Evolutionary conservation across 345 rosid species (phyloP).

Genomic region (Eucalyptus paniculata): DNA sequence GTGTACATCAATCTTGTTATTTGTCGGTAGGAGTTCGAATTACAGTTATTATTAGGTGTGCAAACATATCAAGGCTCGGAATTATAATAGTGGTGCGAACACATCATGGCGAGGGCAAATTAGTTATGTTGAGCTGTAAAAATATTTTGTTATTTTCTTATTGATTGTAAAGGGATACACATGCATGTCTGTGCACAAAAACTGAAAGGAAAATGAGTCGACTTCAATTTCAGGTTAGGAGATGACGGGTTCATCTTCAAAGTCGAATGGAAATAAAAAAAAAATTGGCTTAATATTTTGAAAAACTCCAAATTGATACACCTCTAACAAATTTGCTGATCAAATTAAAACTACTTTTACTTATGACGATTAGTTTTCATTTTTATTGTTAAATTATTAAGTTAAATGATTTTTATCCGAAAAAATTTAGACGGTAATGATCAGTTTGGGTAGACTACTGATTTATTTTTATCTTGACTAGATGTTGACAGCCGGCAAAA

Average conservation of each 20-base stretch:
- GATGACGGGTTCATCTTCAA: neutral
- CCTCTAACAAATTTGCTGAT: too few species aligned
- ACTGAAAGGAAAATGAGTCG: neutral
- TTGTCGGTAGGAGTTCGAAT: neutral
- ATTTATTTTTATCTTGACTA: too few species aligned
- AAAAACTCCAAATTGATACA: too few species aligned
- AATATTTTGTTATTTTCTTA: rapidly evolving
- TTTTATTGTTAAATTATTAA: too few species aligned
- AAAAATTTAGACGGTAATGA: neutral
- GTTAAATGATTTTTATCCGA: neutral
- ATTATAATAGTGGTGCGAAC: neutral
- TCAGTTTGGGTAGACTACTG: neutral
- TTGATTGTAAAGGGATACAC: neutral
- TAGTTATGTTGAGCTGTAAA: neutral
- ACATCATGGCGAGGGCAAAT: neutral
- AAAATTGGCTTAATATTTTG: too few species aligned
- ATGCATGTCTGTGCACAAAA: neutral
- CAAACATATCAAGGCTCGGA: neutral
- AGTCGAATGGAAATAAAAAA: neutral
- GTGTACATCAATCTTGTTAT: neutral
- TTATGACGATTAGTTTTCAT: too few species aligned
- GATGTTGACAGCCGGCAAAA: neutral
- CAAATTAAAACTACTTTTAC: neutral
- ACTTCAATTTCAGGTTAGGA: neutral
- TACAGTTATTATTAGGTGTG: neutral